Conservation (phyloP, 371 early-diverging fungal species). For the Haplosporangium sp. region DNA sequence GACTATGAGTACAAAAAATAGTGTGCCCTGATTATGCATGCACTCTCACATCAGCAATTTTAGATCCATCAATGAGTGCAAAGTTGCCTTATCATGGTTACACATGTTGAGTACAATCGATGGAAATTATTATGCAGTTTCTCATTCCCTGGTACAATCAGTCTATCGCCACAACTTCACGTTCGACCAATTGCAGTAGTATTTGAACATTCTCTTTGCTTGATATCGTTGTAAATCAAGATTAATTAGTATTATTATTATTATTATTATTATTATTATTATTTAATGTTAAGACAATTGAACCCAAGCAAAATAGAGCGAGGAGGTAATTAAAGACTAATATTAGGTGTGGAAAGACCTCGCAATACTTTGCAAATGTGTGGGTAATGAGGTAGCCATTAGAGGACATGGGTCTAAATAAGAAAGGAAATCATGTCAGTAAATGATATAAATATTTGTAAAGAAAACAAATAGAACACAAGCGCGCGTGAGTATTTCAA, state of each 20-base stretch:
- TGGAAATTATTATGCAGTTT: not conserved
- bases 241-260: no score
- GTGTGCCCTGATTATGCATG: not conserved
- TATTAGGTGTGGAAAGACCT: not conserved
- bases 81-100: not conserved
- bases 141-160: slow-evolving; percentile 2
- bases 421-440: not conserved
- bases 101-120: not conserved
- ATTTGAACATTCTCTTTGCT: no score
- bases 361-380: not conserved
- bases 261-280: no score
- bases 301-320: not conserved
- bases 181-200: no score
- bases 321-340: not conserved
- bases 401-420: slow-evolving; percentile 10
- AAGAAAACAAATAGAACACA: not conserved
- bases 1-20: not conserved
- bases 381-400: not conserved
- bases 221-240: no score
- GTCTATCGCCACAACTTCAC: not conserved
- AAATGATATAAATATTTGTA: not conserved
- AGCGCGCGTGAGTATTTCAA: not conserved
- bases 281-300: not conserved
- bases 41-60: not conserved
- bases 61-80: not conserved